Conservation (phyloP, 139 green algal genomes). For the Gonium pectorale region DNA sequence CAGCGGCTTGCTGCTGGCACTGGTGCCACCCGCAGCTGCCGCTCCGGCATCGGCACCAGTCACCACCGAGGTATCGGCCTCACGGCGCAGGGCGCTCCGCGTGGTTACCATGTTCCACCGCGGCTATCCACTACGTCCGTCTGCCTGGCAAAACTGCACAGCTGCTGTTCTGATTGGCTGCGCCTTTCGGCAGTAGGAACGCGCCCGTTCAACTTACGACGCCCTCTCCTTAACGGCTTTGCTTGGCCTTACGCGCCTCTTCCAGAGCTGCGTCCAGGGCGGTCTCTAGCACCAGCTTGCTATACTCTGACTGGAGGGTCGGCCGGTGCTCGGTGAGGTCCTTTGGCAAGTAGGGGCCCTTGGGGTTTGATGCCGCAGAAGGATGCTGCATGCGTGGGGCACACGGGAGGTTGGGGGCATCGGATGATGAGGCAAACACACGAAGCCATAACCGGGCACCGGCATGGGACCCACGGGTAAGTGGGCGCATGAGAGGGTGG, state of each 20-base stretch:
- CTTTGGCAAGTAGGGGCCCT: slow-evolving; percentile 63
- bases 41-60: background rate
- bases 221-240: slow-evolving; percentile 37
- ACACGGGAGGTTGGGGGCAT: background rate
- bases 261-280: slow-evolving; percentile 56
- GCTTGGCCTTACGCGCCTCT: slow-evolving; percentile 41
- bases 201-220: no score
- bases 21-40: background rate
- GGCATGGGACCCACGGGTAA: no score
- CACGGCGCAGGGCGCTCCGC: background rate
- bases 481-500: no score
- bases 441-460: background rate
- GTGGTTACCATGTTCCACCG: slow-evolving; percentile 54
- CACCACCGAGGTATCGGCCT: background rate
- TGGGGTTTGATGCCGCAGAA: slow-evolving; percentile 52
- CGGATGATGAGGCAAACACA: background rate
- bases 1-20: background rate
- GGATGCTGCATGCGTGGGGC: slow-evolving; percentile 39
- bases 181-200: no score
- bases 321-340: slow-evolving; percentile 57
- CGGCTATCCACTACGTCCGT: no score
- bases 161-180: no score
- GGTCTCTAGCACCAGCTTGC: slow-evolving; percentile 52
- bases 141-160: no score
- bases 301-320: slow-evolving; percentile 62